Conservation (phyloP, 345 rosid genomes). For the Salix arbutifolia region DNA sequence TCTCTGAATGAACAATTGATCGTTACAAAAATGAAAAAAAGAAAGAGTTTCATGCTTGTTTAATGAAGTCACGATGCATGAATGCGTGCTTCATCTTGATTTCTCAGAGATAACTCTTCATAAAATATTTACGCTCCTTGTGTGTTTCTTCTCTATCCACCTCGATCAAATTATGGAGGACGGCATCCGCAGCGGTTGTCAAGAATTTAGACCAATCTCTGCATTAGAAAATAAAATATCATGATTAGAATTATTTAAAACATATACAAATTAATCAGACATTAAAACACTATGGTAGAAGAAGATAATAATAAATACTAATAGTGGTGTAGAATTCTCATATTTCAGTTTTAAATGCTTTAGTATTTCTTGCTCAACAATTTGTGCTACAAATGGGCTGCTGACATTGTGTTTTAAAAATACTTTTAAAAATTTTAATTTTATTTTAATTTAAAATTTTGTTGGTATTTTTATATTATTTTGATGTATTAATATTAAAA, state of each 20-base stretch:
- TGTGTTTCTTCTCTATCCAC: conserved; percentile 35
- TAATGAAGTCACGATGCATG: not conserved
- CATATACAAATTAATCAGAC: not conserved
- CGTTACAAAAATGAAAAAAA: not conserved
- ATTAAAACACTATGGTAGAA: not conserved
- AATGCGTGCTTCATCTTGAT: not conserved
- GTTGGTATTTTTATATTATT: too few species aligned
- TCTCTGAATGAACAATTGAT: not conserved
- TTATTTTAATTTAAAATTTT: too few species aligned
- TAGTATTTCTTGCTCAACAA: not conserved
- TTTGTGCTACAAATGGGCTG: not conserved
- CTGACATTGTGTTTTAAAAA: too few species aligned
- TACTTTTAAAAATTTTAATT: too few species aligned
- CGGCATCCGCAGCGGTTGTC: conserved; percentile 58
- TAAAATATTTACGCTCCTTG: conserved; percentile 12
- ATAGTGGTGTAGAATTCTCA: not conserved
- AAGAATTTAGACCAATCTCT: conserved; percentile 91
- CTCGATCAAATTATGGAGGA: conserved; percentile 54
- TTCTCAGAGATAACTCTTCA: conserved; percentile 1
- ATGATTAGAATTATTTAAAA: not conserved
- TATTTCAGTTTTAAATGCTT: not conserved
- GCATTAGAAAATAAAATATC: not conserved
- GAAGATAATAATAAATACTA: not conserved
- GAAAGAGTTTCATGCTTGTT: not conserved
- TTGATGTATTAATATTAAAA: too few species aligned